Evolutionary conservation across 164 flowering plant genomes (phyloP).

Genomic region (Liquidambar formosana): DNA sequence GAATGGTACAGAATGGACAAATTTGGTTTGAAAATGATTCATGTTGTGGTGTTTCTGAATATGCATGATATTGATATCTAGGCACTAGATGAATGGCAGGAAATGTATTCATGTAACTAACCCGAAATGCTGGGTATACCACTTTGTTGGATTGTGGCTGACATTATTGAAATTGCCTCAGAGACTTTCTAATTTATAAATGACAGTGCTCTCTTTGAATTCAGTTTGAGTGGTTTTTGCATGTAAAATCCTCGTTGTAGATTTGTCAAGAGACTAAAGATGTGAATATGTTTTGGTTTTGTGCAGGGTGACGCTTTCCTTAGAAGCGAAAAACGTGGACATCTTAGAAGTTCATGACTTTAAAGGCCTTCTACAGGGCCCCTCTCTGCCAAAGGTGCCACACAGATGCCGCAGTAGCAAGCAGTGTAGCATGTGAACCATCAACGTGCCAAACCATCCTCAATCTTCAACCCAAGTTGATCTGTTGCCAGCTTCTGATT

Average conservation of each 20-base stretch:
- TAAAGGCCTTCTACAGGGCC: background rate
- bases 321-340: background rate
- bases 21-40: too few relatives aligned
- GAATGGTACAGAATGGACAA: too few relatives aligned
- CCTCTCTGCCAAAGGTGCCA: background rate
- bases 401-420: background rate
- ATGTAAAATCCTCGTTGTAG: background rate
- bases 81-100: too few relatives aligned
- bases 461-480: background rate
- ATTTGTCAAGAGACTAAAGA: background rate
- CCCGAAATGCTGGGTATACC: too few relatives aligned
- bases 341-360: background rate
- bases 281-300: background rate
- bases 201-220: too few relatives aligned
- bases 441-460: background rate
- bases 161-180: too few relatives aligned
- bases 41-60: too few relatives aligned
- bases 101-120: too few relatives aligned
- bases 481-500: background rate
- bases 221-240: background rate
- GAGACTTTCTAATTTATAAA: too few relatives aligned
- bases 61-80: too few relatives aligned
- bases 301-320: background rate
- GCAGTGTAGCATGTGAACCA: background rate
- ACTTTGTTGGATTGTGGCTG: too few relatives aligned